These are phyloP conservation scores for Beauveria sp. DNA, from an alignment of 2,329 filamentous ascomycete genomes.

Conservation along the genomic window DNA sequence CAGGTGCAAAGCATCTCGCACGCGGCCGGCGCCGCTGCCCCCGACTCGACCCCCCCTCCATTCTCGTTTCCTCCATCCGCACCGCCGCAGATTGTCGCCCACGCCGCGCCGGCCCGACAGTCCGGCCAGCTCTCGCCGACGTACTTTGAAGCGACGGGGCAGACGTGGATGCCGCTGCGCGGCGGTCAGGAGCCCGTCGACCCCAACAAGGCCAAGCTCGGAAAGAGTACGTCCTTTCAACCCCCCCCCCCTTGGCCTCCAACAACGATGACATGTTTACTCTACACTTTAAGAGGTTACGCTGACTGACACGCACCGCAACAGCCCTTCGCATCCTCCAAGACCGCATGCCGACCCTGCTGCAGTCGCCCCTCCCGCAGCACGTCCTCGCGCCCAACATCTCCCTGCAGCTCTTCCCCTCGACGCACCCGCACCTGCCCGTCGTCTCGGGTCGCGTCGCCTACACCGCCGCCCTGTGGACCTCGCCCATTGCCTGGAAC, in stretches of 20 bases:
- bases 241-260: too few species aligned
- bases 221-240: conserved; percentile 51
- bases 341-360: conserved; percentile 57
- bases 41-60: background rate
- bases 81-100: conserved; percentile 4
- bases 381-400: conserved; percentile 71
- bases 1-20: conserved; percentile 19
- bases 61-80: background rate
- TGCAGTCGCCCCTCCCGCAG: conserved; percentile 60
- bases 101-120: conserved; percentile 5
- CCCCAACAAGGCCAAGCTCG: conserved; percentile 54
- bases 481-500: conserved; percentile 92
- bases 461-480: conserved; percentile 92
- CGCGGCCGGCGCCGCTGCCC: background rate
- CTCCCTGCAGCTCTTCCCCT: conserved; percentile 61
- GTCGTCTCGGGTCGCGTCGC: conserved; percentile 85
- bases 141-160: conserved; percentile 26
- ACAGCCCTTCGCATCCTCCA: conserved; percentile 57
- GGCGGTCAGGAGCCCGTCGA: conserved; percentile 34
- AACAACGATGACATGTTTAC: too few species aligned
- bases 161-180: conserved; percentile 20
- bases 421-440: conserved; percentile 80
- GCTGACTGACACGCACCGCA: conserved; percentile 8
- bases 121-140: conserved; percentile 16
- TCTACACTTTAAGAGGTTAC: background rate